Base-by-base conservation (phyloP, 495 filamentous ascomycete species). In the Hypomontagnella monticulosa region DNA sequence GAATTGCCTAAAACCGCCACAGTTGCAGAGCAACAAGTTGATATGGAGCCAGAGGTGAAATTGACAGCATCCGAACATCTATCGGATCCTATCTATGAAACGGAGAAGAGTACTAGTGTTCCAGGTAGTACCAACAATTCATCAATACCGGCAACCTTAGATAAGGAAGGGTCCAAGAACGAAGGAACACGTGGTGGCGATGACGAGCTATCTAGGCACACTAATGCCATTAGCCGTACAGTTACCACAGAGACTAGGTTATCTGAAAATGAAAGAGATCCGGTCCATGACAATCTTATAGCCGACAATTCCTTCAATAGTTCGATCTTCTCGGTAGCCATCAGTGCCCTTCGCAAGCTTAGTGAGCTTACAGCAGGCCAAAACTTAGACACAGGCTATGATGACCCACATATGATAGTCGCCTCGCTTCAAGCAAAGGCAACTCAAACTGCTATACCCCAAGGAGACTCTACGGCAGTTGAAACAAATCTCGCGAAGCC, bases 1-100 rank as follows among this genome's bases (percentile, higher is more conserved):
- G 54, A 52, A 15, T 48, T 55, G n/a, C 64, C 34, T 11, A 46
- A 30, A 32, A 19, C 37, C 8, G 23, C 4, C 23, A 20, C 27
- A 20, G 46, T 34, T 6, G 46, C 50, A 20, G 40, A 56, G n/a
- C 41, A 54, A 10, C 27, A 33, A 11, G 15, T 23, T 30, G 23
- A 12, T 18, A 34, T 30, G 43, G 56, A 56, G 20, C 27, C 30
- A 12, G 30, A 15, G 34, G 38, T n/a, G 6, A 43, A 18, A 43
- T 14, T 32, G 11, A 36, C 56, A 43, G 30, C 11, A 57, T 23
- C 63, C 23, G 32, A 44, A 18, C 16, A 43, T 37, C 10, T 34
- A 15, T 50, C 44, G 37, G 40, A 53, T 32, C 20, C 11, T 1
- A 47, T 44, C 1, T 27, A 14, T 46, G 19, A 37, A 4, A 52